These are phyloP conservation scores for Vaccinium myrtillus DNA, from an alignment of 148 eudicot genomes.

Conservation along the genomic window DNA sequence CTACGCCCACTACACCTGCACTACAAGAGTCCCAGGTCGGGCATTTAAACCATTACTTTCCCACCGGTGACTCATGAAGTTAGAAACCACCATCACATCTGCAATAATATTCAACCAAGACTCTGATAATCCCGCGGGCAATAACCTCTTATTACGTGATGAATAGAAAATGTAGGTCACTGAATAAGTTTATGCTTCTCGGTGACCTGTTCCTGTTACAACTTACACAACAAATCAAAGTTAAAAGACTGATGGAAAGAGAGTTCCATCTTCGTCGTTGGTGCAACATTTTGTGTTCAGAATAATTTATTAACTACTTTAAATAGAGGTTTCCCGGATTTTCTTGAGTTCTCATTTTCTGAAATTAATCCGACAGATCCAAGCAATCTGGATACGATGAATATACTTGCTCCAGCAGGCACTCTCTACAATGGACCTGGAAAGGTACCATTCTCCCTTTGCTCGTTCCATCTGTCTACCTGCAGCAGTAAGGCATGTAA, in stretches of 20 bases:
- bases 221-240: neutral
- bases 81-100: neutral
- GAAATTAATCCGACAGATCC: conserved; percentile 12
- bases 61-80: neutral
- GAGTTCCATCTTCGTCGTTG: neutral
- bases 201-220: neutral
- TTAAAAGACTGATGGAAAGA: neutral
- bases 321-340: neutral
- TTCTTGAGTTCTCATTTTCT: neutral
- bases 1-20: no score
- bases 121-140: neutral
- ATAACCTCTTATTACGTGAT: conserved; percentile 1
- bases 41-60: neutral
- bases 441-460: conserved; percentile 49
- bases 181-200: neutral
- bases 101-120: neutral
- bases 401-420: conserved; percentile 13
- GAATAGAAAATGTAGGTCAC: neutral
- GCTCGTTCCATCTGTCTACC: conserved; percentile 51
- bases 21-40: neutral
- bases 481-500: conserved; percentile 21
- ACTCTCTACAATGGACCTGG: conserved; percentile 40
- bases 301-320: conserved; percentile 19
- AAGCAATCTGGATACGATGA: neutral
- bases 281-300: neutral